These are phyloP conservation scores for Polytrichum formosum DNA, from an alignment of 225 moss, liverwort and hornwort species.

Conservation along the genomic window DNA sequence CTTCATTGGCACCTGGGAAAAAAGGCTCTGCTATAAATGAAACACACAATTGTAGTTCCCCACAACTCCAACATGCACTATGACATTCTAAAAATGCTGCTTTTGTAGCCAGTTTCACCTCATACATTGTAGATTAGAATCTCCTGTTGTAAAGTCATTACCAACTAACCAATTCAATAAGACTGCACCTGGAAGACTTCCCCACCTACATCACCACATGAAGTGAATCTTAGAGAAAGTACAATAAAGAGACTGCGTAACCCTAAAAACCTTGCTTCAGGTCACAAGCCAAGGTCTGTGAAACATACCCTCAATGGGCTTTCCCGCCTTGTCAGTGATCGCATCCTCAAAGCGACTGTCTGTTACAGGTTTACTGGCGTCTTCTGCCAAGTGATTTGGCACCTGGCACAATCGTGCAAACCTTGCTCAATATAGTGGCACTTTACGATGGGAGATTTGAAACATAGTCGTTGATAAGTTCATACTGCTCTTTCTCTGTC, in stretches of 20 bases:
- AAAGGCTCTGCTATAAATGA: neutral
- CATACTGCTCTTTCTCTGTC: neutral
- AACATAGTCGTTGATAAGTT: too few species aligned
- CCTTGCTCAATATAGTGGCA: neutral
- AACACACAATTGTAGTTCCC: neutral
- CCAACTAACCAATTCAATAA: neutral
- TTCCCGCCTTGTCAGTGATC: slow-evolving; percentile 24
- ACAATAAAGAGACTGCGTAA: too few species aligned
- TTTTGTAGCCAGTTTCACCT: too few species aligned
- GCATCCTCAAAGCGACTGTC: slow-evolving; percentile 53
- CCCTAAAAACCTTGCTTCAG: too few species aligned
- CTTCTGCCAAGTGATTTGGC: slow-evolving; percentile 5
- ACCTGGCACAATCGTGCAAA: slow-evolving; percentile 6
- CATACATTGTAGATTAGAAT: neutral
- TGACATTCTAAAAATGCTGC: too few species aligned
- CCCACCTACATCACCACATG: too few species aligned
- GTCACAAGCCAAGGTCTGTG: neutral
- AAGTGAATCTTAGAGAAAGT: too few species aligned
- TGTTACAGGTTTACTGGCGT: slow-evolving; percentile 8
- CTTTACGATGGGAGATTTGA: too few species aligned
- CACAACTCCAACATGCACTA: too few species aligned
- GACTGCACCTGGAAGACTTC: too few species aligned
- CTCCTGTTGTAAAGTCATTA: neutral
- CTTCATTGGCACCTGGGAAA: slow-evolving; percentile 4
- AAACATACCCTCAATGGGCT: slow-evolving; percentile 15